Evolutionary conservation across 139 green algal species (phyloP), one percentile per base, ranked within the genome.

Genomic region (Micractinium sp.): DNA sequence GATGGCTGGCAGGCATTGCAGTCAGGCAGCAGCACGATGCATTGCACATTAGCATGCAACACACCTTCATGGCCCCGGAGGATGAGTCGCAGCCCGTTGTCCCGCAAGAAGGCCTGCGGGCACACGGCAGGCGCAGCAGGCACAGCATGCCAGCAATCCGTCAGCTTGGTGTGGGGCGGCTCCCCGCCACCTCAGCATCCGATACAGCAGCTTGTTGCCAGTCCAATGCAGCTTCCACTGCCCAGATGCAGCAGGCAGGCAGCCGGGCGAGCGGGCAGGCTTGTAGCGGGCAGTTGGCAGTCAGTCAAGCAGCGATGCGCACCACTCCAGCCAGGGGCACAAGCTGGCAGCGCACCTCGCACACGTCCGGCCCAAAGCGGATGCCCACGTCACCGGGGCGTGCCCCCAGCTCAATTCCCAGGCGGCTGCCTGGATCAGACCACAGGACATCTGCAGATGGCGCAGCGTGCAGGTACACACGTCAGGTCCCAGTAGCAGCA

Each of bases 301-400:
- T n/a, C 47, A 56, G 7, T 5, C 47, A 9, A 56, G 47, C 47
- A 56, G 47, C 7, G 47, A 9, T 56, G 47, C 47, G 7, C 47
- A 9, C 47, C 5, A 56, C 47, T 56, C 47, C 47, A 9, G 7
- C 47, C 47, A 56, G 7, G 5, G 47, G 47, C 47, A 56, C 9
- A 56, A 95, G 92, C 93, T 98, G 88, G 18, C 95, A 80, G 74
- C 74, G 13, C 63, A 95, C 93, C 93, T 98, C 90, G 5, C 96
- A 97, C 18, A 96, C 82, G 78, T 99, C 96, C 2, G 97, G 95
- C 0, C 98, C 98, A 92, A 98, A 99, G 0, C 95, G 69, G 18
- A 98, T 91, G n/a, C 98, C 98, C 36, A 99, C 94, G 19, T 85
- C 56, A 7, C 96, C 97, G 0, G 98, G 93, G 33, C 89, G 81